Evolutionary conservation across 371 early-diverging fungal genomes (phyloP).

Genomic region (Mortierella sp.): DNA sequence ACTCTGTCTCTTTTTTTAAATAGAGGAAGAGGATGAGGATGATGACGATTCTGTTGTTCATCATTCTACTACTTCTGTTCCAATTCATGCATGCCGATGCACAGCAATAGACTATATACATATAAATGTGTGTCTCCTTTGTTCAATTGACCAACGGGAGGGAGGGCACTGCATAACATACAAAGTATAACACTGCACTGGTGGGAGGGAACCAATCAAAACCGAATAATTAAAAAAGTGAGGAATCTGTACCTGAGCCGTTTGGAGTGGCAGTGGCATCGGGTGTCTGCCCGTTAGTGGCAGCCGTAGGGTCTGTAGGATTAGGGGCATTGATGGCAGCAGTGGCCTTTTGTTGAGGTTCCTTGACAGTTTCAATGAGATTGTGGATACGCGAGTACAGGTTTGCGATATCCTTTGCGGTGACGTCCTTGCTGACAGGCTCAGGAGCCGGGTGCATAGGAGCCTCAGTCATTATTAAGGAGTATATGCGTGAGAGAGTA

Average conservation of each 20-base stretch:
- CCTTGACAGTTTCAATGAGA: conserved; percentile 64
- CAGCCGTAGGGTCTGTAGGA: conserved; percentile 34
- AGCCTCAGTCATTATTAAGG: conserved; percentile 32
- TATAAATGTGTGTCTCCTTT: not conserved
- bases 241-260: conserved; percentile 31
- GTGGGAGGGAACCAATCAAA: conserved; percentile 25
- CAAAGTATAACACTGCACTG: not conserved
- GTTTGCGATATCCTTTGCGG: conserved; percentile 67
- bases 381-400: conserved; percentile 69
- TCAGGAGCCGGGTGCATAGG: conserved; percentile 53
- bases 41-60: not conserved
- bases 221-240: not conserved
- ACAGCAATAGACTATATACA: not conserved
- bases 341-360: conserved; percentile 55
- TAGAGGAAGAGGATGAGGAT: not conserved
- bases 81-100: not conserved
- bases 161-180: not conserved
- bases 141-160: conserved; percentile 1
- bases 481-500: not conserved
- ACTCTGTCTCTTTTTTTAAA: not conserved
- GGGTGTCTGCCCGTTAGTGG: not conserved
- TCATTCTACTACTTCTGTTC: too few species aligned
- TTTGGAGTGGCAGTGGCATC: conserved; percentile 1
- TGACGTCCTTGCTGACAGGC: conserved; percentile 59
- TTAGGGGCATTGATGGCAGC: conserved; percentile 44